A percentile compares a stretch with the other conserved stretches of the same genome.
Evolutionary conservation across 257 asterid species (phyloP).

Genomic region (Misopates orontium): DNA sequence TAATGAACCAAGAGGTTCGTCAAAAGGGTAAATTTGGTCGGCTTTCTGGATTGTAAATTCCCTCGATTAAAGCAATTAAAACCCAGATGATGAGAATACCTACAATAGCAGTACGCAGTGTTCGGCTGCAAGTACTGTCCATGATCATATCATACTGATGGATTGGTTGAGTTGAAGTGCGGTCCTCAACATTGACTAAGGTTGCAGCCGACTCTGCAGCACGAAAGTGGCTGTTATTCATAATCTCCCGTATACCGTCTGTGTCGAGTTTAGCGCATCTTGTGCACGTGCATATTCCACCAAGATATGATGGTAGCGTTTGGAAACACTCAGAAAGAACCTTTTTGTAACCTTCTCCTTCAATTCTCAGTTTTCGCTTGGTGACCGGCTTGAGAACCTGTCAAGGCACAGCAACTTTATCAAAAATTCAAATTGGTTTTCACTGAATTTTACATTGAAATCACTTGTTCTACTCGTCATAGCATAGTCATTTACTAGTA

Average conservation of each 20-base stretch:
- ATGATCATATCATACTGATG: conserved; percentile 33
- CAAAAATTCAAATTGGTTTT: too few relatives aligned
- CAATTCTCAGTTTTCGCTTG: conserved; percentile 75
- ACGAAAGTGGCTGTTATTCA: conserved; percentile 22
- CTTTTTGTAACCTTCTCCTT: conserved; percentile 59
- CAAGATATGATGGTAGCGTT: conserved; percentile 76
- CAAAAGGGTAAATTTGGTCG: conserved; percentile 38
- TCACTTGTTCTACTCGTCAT: background rate
- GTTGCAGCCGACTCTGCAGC: conserved; percentile 32
- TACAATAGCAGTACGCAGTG: conserved; percentile 55
- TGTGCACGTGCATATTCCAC: conserved; percentile 72
- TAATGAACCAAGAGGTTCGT: background rate
- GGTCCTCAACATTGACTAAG: conserved; percentile 30
- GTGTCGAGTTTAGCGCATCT: conserved; percentile 48
- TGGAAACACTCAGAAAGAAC: conserved; percentile 54
- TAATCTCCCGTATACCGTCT: conserved; percentile 23
- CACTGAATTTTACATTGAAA: too few relatives aligned
- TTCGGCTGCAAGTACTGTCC: conserved; percentile 38
- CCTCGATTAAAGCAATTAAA: conserved; percentile 59
- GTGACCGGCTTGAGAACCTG: conserved; percentile 88
- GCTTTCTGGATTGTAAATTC: conserved; percentile 57
- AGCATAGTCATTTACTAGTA: background rate
- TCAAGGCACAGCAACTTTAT: background rate
- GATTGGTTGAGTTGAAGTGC: conserved; percentile 30
- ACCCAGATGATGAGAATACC: conserved; percentile 74